Base-by-base conservation (phyloP, 2,329 filamentous ascomycete genomes). In the Eutypella sp. region DNA sequence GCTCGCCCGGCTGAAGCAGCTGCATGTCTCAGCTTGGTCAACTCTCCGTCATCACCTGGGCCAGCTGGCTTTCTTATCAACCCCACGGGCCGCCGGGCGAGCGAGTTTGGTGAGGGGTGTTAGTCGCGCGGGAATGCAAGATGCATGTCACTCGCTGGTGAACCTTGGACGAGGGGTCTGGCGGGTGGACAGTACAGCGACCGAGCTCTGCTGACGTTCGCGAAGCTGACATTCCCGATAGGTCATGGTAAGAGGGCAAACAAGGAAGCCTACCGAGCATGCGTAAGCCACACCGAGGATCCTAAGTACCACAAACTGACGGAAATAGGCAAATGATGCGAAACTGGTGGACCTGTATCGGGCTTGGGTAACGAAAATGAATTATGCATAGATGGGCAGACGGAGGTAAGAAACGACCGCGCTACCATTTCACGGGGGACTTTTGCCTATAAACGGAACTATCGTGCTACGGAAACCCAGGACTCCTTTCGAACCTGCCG, bases 21-120 rank as follows among this genome's bases (percentile, higher is more conserved):
- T 48, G 51, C 46, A 48, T 54, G 54, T 53, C 52, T 55, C 46
- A 45, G 46, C 38, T 56, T 52, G 44, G 50, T 53, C 47, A 55
- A 50, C n/a, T 40, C 16, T 48, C 47, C 44, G 52, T 51, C 50
- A 56, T 24, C 20, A 39, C n/a, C n/a, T n/a, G 18, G 18, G 19
- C 37, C 29, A 27, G 23, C 27, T 31, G 18, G 8, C 25, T 16
- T n/a, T 5, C 22, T 34, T 16, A n/a, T n/a, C n/a, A n/a, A n/a
- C n/a, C n/a, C n/a, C n/a, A n/a, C n/a, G n/a, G n/a, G n/a, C n/a
- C n/a, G n/a, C n/a, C n/a, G n/a, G n/a, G n/a, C n/a, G n/a, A n/a
- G n/a, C n/a, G n/a, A n/a, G n/a, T n/a, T n/a, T n/a, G n/a, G n/a
- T n/a, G n/a, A n/a, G n/a, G n/a, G n/a, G n/a, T n/a, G n/a, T n/a